Conservation (phyloP, 768 basidiomycete species). For the Kwoniella newhampshirensis region DNA sequence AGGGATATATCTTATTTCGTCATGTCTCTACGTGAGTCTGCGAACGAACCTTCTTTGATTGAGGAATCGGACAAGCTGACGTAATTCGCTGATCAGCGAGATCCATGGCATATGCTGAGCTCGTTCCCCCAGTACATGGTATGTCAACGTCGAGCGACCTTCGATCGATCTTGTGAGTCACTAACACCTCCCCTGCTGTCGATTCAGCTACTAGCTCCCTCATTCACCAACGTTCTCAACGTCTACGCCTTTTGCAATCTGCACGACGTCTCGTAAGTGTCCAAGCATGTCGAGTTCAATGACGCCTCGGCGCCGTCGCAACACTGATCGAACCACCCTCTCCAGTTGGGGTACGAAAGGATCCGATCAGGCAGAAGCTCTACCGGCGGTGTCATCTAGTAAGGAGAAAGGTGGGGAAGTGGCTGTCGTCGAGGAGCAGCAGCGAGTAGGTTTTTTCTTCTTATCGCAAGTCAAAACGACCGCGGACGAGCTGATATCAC, state of each 20-base stretch:
- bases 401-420: slow-evolving; percentile 70
- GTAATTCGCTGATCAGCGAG: slow-evolving; percentile 59
- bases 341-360: slow-evolving; percentile 47
- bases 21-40: slow-evolving; percentile 59
- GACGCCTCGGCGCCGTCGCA: not conserved
- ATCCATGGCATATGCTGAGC: slow-evolving; percentile 54
- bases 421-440: slow-evolving; percentile 80
- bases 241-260: slow-evolving; percentile 52
- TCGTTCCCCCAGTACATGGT: slow-evolving; percentile 51
- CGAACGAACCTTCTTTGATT: slow-evolving; percentile 67
- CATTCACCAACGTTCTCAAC: slow-evolving; percentile 50
- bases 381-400: slow-evolving; percentile 83
- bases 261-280: slow-evolving; percentile 86
- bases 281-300: slow-evolving; percentile 66
- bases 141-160: no score
- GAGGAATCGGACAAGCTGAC: not conserved
- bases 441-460: slow-evolving; percentile 58
- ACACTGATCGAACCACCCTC: no score
- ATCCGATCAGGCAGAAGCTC: slow-evolving; percentile 80
- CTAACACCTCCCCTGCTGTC: no score
- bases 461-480: no score
- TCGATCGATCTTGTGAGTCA: no score
- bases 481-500: no score
- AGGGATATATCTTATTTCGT: slow-evolving; percentile 68
- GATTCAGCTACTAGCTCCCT: slow-evolving; percentile 42